phyloP scores from a whole-genome alignment of 768 basidiomycete genomes.

The Cystobasidiopsis lactophilus region DNA sequence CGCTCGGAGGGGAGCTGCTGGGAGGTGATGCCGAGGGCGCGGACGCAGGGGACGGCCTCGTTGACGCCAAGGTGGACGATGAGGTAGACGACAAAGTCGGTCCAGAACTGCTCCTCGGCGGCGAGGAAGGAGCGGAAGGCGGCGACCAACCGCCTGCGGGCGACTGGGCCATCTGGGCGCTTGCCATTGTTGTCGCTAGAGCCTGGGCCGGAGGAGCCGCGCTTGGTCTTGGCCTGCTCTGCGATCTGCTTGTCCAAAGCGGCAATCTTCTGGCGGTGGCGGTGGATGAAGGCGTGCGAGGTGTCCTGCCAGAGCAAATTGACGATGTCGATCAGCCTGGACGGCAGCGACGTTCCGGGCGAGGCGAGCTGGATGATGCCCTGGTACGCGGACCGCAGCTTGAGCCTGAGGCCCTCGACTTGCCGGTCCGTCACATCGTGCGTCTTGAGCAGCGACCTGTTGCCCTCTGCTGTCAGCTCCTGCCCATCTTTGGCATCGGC shows the following conservation, averaged over 20 bases:
- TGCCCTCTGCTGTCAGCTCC: too few species aligned
- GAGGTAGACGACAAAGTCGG: slow-evolving; percentile 49
- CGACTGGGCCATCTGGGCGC: slow-evolving; percentile 30
- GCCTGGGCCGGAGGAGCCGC: background rate
- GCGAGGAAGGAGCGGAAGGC: slow-evolving; percentile 75
- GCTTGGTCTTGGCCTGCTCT: background rate
- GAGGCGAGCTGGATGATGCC: too few species aligned
- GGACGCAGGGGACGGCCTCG: slow-evolving; percentile 39
- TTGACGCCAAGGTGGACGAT: slow-evolving; percentile 48
- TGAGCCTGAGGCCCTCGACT: too few species aligned
- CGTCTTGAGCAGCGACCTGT: too few species aligned
- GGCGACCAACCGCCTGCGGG: slow-evolving; percentile 62
- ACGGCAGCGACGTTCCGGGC: too few species aligned
- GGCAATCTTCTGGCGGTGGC: slow-evolving; percentile 55
- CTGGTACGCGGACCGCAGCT: too few species aligned
- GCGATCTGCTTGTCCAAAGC: slow-evolving; percentile 35
- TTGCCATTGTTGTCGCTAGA: too few species aligned
- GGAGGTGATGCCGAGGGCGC: slow-evolving; percentile 33
- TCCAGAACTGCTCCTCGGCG: slow-evolving; percentile 83
- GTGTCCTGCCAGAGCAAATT: slow-evolving; percentile 83
- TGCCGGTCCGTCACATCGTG: too few species aligned
- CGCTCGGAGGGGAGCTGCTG: slow-evolving; percentile 1
- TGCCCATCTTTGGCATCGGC: too few species aligned
- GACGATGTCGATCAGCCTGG: slow-evolving; percentile 56
- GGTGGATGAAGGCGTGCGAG: slow-evolving; percentile 58